Evolutionary conservation across 2,329 filamentous ascomycete genomes (phyloP), one percentile per base, ranked within the genome.

Genomic region (Neonectria punicea): DNA sequence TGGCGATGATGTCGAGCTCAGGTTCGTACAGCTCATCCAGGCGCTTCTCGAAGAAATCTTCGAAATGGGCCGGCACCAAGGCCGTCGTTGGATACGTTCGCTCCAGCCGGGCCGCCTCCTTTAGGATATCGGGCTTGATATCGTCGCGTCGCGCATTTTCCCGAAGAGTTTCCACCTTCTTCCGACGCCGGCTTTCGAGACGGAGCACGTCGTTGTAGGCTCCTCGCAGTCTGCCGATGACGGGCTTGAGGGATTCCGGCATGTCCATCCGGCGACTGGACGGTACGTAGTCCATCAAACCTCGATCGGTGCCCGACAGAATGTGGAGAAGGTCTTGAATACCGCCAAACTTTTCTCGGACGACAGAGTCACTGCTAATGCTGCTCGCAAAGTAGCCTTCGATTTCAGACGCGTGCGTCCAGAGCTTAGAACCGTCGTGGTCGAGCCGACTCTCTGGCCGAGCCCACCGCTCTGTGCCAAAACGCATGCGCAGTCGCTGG

Each of bases 61-160:
- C 96, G 74, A 99, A 98, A 73, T 98, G 94, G 3, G 92, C 92
- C 0, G 95, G 90, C 55, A 93, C 92, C 56, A 99, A 91, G 11
- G 90, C 88, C 41, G 94, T 94, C 80, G 92, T 92, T 0, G 94
- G 93, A 67, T 93, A 95, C 63, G 92, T 90, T 50, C 94, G 89
- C 80, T 98, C 96, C 13, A 98, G 84, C 9, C 94, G 89, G 39
- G 92, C 90, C 2, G 94, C 91, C 83, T 98, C 94, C 53, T 87
- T 87, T 22, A 97, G 84, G 4, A 99, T 91, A 54, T 94, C 93
- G 0, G 89, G 87, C 73, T 94, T 94, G 72, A 98, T 94, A 78
- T 98, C 95, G 78, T 99, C 96, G 22, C 89, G 87, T 57, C 92
- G 92, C 4, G 91, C 91, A 75, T 94, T 97, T 64, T 93, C 90